These are phyloP conservation scores for Groenewaldozyma tartarivorans DNA, from an alignment of 805 yeast species.

Conservation along the genomic window DNA sequence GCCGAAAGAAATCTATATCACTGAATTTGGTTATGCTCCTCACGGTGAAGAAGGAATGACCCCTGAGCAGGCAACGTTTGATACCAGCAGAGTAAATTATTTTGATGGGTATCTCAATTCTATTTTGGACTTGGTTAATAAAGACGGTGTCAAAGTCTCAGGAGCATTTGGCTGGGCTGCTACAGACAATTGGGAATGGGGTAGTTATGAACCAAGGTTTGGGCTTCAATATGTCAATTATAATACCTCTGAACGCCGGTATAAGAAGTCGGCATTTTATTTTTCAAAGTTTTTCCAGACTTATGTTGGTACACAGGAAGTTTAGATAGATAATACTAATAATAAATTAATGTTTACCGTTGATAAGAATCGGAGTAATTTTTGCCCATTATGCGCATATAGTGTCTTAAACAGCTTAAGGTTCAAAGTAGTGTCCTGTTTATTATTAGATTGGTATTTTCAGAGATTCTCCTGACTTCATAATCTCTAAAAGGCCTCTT, in stretches of 20 bases:
- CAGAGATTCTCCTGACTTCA: too few species aligned
- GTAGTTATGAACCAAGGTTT: constrained; percentile 8
- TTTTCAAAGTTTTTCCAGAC: constrained; percentile 11
- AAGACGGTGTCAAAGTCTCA: constrained; percentile 22
- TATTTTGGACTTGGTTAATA: constrained; percentile 17
- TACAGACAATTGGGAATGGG: constrained; percentile 29
- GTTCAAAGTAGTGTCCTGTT: too few species aligned
- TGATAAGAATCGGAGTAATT: not conserved
- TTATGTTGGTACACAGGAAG: not conserved
- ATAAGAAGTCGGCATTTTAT: constrained; percentile 12
- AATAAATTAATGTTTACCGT: too few species aligned
- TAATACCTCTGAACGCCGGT: constrained; percentile 6
- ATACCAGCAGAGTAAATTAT: constrained; percentile 24
- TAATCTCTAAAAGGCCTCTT: too few species aligned
- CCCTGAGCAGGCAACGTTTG: constrained; percentile 21
- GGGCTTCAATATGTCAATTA: constrained; percentile 13
- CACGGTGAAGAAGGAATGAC: constrained; percentile 23
- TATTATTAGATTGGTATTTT: too few species aligned
- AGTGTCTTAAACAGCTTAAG: too few species aligned
- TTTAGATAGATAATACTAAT: not conserved
- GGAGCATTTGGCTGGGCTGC: constrained; percentile 28
- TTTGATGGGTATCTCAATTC: constrained; percentile 23
- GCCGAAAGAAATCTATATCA: constrained; percentile 21
- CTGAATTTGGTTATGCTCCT: constrained; percentile 28
- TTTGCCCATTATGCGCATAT: not conserved